Conservation (phyloP, 495 filamentous ascomycete genomes). For the Penicillium goetzii region DNA sequence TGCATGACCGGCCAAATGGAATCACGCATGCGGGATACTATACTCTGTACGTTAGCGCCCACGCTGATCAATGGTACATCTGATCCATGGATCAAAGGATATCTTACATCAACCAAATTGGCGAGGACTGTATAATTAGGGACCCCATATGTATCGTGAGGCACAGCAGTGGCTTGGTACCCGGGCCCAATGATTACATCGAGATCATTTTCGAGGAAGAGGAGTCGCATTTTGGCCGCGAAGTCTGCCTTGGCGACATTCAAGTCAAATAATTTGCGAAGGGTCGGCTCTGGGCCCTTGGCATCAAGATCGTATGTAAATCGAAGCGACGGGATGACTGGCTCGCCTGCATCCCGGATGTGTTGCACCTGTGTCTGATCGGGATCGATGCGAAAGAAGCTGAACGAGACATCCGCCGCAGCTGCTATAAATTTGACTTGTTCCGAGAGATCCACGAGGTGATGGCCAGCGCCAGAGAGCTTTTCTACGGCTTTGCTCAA, state of each 20-base stretch:
- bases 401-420: conserved; percentile 19
- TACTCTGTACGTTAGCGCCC: background rate
- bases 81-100: background rate
- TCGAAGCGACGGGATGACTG: conserved; percentile 23
- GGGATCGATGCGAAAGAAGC: conserved; percentile 15
- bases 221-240: conserved; percentile 19
- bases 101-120: conserved; percentile 16
- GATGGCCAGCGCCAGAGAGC: conserved; percentile 45
- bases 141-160: conserved; percentile 22
- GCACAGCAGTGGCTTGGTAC: conserved; percentile 19
- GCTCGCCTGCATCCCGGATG: conserved; percentile 28
- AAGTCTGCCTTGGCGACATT: conserved; percentile 16
- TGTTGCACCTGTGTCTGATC: conserved; percentile 19
- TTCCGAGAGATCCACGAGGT: conserved; percentile 41
- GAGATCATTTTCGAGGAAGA: conserved; percentile 21
- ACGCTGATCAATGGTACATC: background rate
- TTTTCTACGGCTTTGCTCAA: conserved; percentile 43
- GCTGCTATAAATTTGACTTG: conserved; percentile 4
- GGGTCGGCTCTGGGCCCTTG: conserved; percentile 17
- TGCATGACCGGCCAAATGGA: conserved; percentile 28
- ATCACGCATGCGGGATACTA: conserved; percentile 35
- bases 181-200: conserved; percentile 24
- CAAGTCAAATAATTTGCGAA: conserved; percentile 29
- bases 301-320: conserved; percentile 15
- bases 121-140: conserved; percentile 14